Evolutionary conservation across 345 rosid genomes (phyloP), one percentile per base, ranked within the genome.

Genomic region (Turritis glabra): DNA sequence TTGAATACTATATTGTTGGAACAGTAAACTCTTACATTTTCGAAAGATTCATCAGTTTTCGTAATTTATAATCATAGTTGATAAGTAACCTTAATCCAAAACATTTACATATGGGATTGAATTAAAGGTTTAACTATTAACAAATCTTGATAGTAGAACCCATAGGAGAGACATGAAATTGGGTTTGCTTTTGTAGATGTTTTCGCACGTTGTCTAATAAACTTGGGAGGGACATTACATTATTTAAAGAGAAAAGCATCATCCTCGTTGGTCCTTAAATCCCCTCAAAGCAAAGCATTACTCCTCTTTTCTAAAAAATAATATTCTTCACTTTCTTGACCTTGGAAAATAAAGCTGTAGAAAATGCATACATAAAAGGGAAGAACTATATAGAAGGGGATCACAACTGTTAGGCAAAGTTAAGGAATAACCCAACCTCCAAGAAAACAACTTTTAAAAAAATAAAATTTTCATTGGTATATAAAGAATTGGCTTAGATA

Each of bases 241-340:
- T 29, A 55, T 55, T 15, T 29, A 29, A 29, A 55, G 60, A 29
- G 22, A 55, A 55, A 55, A 55, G 38, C 46, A 59, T 37, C 27
- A 23, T 22, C 57, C 33, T 52, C 57, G 18, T 51, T 35, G 21
- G 17, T 44, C 32, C 33, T 70, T 25, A 46, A 57, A 32, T 48
- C 54, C 62, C 51, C 65, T 41, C 43, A 62, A 76, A 76, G 80
- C 66, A 76, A 76, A 52, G 56, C 69, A 75, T 75, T 38, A 37
- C 44, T 38, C 35, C 60, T n/a, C 7, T 32, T 51, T 33, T 55
- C 3, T 51, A 29, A 5, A 44, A n/a, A 10, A 27, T 46, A 7
- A 29, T 54, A 10, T 54, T 27, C 17, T 25, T 25, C 5, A 38
- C 51, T 52, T 62, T 41, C 9, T 40, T 40, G 47, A 40, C 18